Evolutionary conservation across 495 filamentous ascomycete species (phyloP).

Genomic region (Tuber brumale): DNA sequence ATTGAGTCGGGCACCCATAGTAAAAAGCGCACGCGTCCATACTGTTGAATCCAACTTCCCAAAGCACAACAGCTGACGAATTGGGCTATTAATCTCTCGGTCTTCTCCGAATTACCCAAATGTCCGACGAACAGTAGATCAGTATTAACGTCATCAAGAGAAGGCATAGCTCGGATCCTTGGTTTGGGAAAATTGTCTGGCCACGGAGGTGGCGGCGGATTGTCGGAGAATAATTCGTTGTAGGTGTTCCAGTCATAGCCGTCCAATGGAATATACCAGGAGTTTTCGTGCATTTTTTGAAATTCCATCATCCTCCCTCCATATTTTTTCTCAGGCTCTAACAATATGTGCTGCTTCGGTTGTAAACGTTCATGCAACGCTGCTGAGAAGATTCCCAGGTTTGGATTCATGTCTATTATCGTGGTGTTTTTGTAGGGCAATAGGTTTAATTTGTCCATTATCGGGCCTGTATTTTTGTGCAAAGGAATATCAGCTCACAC

Average conservation of each 20-base stretch:
- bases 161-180: neutral
- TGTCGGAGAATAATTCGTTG: conserved; percentile 46
- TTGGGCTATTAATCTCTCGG: conserved; percentile 41
- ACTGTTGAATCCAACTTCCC: conserved; percentile 52
- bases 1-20: conserved; percentile 54
- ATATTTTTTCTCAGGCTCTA: conserved; percentile 59
- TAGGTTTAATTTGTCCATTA: conserved; percentile 26
- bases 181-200: conserved; percentile 37
- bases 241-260: conserved; percentile 49
- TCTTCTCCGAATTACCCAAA: conserved; percentile 41
- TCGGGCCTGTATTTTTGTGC: conserved; percentile 8
- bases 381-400: conserved; percentile 63
- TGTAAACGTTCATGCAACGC: conserved; percentile 66
- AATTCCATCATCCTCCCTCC: conserved; percentile 56
- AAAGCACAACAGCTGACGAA: conserved; percentile 45
- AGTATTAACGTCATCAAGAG: conserved; percentile 27
- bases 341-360: conserved; percentile 70
- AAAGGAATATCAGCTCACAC: neutral
- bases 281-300: neutral
- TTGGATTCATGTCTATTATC: conserved; percentile 72
- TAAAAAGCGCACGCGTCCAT: conserved; percentile 66
- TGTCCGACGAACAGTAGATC: conserved; percentile 43
- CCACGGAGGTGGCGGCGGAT: conserved; percentile 16
- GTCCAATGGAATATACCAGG: conserved; percentile 23
- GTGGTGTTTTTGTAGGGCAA: conserved; percentile 22